Conservation (phyloP, 306 rosid genomes). For the Coriaria nepalensis region DNA sequence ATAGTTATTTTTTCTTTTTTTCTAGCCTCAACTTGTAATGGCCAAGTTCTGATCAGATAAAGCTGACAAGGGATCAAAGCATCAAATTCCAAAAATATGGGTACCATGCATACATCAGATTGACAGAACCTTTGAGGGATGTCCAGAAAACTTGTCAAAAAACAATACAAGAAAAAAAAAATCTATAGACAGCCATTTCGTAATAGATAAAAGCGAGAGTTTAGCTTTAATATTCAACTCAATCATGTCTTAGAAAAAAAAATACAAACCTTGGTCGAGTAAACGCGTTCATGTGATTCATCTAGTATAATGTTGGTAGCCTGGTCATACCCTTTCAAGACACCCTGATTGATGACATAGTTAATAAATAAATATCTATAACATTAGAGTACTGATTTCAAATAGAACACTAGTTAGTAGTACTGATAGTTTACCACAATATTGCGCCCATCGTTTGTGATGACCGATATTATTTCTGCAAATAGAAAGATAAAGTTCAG, state of each 20-base stretch:
- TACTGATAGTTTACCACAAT: slow-evolving; percentile 51
- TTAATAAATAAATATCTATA: slow-evolving; percentile 1
- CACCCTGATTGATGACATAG: slow-evolving; percentile 34
- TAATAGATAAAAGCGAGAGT: too few species aligned
- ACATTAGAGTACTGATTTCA: neutral
- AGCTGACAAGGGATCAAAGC: too few species aligned
- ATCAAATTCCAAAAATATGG: too few species aligned
- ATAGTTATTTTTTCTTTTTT: too few species aligned
- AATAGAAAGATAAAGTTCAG: slow-evolving; percentile 1
- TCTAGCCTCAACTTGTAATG: too few species aligned
- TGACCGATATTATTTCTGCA: slow-evolving; percentile 80
- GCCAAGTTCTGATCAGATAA: too few species aligned
- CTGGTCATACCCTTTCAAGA: slow-evolving; percentile 92
- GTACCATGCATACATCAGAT: too few species aligned
- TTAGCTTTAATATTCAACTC: neutral
- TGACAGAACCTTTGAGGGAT: too few species aligned
- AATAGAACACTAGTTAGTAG: neutral
- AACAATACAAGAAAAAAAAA: too few species aligned
- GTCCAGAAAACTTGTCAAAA: too few species aligned
- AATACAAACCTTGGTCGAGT: slow-evolving; percentile 72
- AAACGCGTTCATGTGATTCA: slow-evolving; percentile 93
- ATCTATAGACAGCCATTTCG: too few species aligned
- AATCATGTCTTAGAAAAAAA: neutral
- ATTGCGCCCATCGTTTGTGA: slow-evolving; percentile 89
- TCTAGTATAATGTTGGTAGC: slow-evolving; percentile 97